These are phyloP conservation scores for Phaeosphaeriaceae sp. DNA, from an alignment of 2,329 filamentous ascomycete genomes.

Conservation along the genomic window DNA sequence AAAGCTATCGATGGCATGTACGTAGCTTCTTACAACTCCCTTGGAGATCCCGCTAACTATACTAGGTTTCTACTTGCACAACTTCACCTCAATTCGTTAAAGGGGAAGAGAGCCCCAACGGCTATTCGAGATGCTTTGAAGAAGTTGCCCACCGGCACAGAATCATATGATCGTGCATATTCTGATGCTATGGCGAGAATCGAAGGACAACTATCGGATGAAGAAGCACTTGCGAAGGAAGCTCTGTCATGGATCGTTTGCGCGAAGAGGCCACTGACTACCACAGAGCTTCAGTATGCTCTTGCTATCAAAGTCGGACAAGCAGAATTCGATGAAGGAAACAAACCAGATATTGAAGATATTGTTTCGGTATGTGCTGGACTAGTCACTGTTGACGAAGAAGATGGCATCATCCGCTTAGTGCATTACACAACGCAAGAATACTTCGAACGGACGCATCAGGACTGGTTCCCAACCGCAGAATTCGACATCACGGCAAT, in stretches of 20 bases:
- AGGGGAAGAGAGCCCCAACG: slow-evolving; percentile 9
- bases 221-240: slow-evolving; percentile 44
- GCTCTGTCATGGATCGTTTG: slow-evolving; percentile 20
- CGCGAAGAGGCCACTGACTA: slow-evolving; percentile 21
- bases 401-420: slow-evolving; percentile 31
- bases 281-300: slow-evolving; percentile 16
- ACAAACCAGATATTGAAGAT: slow-evolving; percentile 15
- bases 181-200: slow-evolving; percentile 43
- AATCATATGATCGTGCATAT: slow-evolving; percentile 13
- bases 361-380: slow-evolving; percentile 29
- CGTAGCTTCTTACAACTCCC: no score
- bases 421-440: slow-evolving; percentile 36
- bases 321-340: slow-evolving; percentile 10
- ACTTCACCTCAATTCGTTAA: slow-evolving; percentile 15
- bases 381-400: slow-evolving; percentile 23
- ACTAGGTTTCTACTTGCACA: slow-evolving; percentile 15
- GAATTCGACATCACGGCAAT: slow-evolving; percentile 24
- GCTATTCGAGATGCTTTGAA: slow-evolving; percentile 7
- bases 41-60: no score
- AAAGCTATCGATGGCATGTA: no score
- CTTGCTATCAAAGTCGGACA: slow-evolving; percentile 15
- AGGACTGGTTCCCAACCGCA: slow-evolving; percentile 32
- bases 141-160: slow-evolving; percentile 5
- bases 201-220: slow-evolving; percentile 41
- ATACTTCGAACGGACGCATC: slow-evolving; percentile 31